phyloP scores from a whole-genome alignment of 805 yeast species.

The Kluyveromyces siamensis region DNA sequence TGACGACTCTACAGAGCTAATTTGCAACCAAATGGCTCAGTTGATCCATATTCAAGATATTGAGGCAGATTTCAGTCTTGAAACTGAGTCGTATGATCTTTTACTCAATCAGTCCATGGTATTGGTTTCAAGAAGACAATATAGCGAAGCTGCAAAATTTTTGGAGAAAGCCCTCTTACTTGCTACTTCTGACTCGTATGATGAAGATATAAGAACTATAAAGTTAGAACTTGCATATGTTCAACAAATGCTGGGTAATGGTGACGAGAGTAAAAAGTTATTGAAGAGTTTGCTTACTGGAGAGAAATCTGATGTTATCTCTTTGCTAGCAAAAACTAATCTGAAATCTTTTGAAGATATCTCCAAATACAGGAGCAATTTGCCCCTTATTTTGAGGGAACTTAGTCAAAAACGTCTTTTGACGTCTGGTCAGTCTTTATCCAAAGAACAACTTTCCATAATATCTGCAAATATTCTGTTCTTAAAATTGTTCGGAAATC shows the following conservation, averaged over 20 bases:
- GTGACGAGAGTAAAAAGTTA: slow-evolving; percentile 29
- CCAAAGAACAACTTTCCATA: slow-evolving; percentile 19
- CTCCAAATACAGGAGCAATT: slow-evolving; percentile 25
- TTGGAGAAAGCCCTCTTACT: slow-evolving; percentile 37
- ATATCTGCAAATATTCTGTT: slow-evolving; percentile 16
- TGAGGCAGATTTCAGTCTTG: slow-evolving; percentile 5
- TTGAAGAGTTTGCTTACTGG: slow-evolving; percentile 27
- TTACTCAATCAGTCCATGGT: slow-evolving; percentile 58
- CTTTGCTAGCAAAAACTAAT: slow-evolving; percentile 24
- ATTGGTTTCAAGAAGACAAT: slow-evolving; percentile 36
- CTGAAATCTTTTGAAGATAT: slow-evolving; percentile 19
- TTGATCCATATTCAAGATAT: slow-evolving; percentile 37
- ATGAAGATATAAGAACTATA: slow-evolving; percentile 52
- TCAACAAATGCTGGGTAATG: slow-evolving; percentile 34
- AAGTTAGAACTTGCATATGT: slow-evolving; percentile 52
- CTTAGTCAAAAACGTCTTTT: slow-evolving; percentile 18
- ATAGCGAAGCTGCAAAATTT: slow-evolving; percentile 32
- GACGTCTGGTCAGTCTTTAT: slow-evolving; percentile 9
- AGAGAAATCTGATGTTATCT: slow-evolving; percentile 22
- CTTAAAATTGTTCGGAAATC: slow-evolving; percentile 21
- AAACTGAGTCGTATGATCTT: slow-evolving; percentile 43
- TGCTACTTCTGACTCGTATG: slow-evolving; percentile 33
- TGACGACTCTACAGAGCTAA: slow-evolving; percentile 42
- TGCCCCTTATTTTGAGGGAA: slow-evolving; percentile 28
- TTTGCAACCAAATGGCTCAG: slow-evolving; percentile 63